A percentile compares a stretch with the other conserved stretches of the same genome.
Evolutionary conservation across 345 rosid species (phyloP).

Genomic region (Nephelium lappaceum): DNA sequence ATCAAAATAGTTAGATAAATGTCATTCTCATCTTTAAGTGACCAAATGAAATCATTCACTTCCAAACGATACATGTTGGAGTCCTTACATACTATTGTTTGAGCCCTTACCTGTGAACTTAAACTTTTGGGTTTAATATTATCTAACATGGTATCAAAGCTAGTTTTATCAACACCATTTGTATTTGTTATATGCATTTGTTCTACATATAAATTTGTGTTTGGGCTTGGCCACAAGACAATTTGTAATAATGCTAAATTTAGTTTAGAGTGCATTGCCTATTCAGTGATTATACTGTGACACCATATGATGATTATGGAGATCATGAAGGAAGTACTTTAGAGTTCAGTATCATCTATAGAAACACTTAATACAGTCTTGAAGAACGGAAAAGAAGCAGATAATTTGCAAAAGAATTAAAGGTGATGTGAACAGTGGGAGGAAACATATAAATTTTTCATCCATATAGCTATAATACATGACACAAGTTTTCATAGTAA

Average conservation of each 20-base stretch:
- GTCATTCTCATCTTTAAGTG: not conserved
- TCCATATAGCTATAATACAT: not conserved
- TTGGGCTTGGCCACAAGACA: not conserved
- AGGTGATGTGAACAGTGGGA: not conserved
- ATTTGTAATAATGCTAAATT: too few relatives aligned
- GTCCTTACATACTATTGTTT: not conserved
- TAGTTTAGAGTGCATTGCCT: not conserved
- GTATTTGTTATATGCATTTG: not conserved
- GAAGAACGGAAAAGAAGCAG: not conserved
- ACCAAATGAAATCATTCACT: not conserved
- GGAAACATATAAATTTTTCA: not conserved
- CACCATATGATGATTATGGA: not conserved
- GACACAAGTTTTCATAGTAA: not conserved
- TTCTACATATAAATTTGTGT: not conserved
- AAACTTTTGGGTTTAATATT: not conserved
- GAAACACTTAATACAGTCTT: not conserved
- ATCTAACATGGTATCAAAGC: not conserved
- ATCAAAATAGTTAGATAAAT: slow-evolving; percentile 27
- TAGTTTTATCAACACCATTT: too few relatives aligned
- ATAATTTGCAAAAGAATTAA: not conserved
- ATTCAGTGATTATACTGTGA: not conserved
- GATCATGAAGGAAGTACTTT: not conserved
- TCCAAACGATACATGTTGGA: not conserved
- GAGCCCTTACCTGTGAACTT: not conserved
- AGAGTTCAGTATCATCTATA: not conserved